A percentile compares a stretch with the other conserved stretches of the same genome.
phyloP scores from a whole-genome alignment of 169 alveolate species.

The Cyclospora cayetanensis region DNA sequence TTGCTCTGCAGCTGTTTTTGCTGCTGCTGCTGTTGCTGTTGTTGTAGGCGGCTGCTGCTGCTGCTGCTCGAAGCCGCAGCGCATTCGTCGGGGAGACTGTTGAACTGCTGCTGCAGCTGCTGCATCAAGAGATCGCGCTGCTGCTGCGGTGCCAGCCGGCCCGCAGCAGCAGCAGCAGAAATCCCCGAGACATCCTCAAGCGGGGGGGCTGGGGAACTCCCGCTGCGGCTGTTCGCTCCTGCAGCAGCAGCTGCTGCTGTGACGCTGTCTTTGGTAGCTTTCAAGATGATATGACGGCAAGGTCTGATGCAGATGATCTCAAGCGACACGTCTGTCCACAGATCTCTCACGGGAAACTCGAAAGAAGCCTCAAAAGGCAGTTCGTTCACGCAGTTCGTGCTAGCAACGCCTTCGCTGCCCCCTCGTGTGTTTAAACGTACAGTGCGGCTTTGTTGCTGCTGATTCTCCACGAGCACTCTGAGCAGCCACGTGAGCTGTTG shows the following conservation, averaged over 20 bases:
- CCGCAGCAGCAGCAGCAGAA: conserved; percentile 17
- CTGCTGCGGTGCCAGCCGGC: not conserved
- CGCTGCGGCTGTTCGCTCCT: not conserved
- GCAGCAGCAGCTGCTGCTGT: not conserved
- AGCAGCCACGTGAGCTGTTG: conserved; percentile 64
- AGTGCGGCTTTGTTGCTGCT: conserved; percentile 45
- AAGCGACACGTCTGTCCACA: conserved; percentile 60
- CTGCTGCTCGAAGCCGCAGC: not conserved
- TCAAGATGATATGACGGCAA: not conserved
- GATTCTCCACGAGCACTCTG: conserved; percentile 40
- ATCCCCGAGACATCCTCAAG: not conserved
- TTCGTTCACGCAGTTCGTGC: not conserved
- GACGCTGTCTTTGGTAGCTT: not conserved
- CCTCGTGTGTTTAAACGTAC: not conserved
- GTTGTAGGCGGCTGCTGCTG: conserved; percentile 29
- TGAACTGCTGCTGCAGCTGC: not conserved
- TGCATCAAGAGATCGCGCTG: not conserved
- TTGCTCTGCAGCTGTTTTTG: not conserved
- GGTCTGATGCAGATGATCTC: not conserved
- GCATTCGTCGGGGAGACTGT: not conserved
- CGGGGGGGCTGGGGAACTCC: not conserved
- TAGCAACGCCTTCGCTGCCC: not conserved
- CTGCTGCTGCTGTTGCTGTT: conserved; percentile 33
- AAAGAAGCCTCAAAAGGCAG: conserved; percentile 23
- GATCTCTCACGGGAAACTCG: conserved; percentile 29